Evolutionary conservation across 2,329 filamentous ascomycete genomes (phyloP), one percentile per base, ranked within the genome.

Genomic region (Microsporum audouinii): DNA sequence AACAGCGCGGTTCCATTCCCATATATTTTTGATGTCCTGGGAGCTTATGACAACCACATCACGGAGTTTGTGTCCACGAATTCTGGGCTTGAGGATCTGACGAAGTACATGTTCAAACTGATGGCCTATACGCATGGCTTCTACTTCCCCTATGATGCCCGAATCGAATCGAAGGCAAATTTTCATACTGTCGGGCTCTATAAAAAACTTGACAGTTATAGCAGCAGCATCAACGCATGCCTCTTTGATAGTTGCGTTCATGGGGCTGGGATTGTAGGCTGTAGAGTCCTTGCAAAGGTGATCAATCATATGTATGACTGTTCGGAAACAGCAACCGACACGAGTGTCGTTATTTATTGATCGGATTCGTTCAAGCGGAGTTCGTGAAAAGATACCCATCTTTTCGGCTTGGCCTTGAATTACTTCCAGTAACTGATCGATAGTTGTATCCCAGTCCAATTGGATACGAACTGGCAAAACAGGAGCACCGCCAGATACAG

Each of bases 301-400:
- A 12, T 51, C 27, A 10, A 31, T 29, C 5, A 51, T 10, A 12
- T 33, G 23, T 2, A 51, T 3, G 23, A 31, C 27, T 23, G n/a
- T 77, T 36, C 73, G 70, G 62, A 78, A 75, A 10, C 73, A 68
- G 63, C 72, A 77, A 14, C 74, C 75, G 6, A 68, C 64, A 8
- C 69, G 67, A 4, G 72, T 69, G 60, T 76, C 72, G 1, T 77
- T 71, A 63, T 79, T 81, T n/a, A 84, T 69, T 38, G 73, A 71
- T 63, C 81, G 41, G 77, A 85, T 83, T 8, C 77, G 75, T 0
- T 70, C 65, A 39, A 75, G 73, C 3, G 74, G 72, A 7, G 84
- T 77, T 1, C 78, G 79, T 51, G 79, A 79, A 23, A 80, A 82
- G 64, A 83, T 83, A 78, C 84, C 82, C 59, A 81, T 77, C 4